Percentiles rank a stretch among this genome's conserved stretches.
These are phyloP conservation scores for Henningerozyma blattae DNA, from an alignment of 805 yeast species.

Conservation along the genomic window DNA sequence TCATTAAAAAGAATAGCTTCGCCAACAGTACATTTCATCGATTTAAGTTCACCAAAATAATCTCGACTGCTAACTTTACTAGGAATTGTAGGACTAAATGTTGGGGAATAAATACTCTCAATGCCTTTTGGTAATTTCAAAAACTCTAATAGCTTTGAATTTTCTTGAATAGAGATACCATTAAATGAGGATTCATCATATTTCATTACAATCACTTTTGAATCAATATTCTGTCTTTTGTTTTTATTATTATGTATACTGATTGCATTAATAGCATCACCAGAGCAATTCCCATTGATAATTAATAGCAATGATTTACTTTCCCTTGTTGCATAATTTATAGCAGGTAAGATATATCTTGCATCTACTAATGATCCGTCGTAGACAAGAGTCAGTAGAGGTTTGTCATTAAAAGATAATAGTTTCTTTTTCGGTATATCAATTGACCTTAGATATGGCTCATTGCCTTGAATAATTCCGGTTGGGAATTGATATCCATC, in stretches of 20 bases:
- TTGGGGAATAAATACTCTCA: conserved; percentile 18
- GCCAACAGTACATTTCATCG: conserved; percentile 22
- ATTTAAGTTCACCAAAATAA: conserved; percentile 19
- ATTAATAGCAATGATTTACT: conserved; percentile 16
- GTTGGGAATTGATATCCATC: conserved; percentile 22
- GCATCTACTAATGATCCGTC: conserved; percentile 21
- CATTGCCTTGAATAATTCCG: conserved; percentile 18
- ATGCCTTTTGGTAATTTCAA: conserved; percentile 18
- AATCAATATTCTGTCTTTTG: conserved; percentile 10
- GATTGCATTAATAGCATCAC: conserved; percentile 21
- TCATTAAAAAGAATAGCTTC: conserved; percentile 21
- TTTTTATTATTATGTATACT: conserved; percentile 23
- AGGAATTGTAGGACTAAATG: conserved; percentile 18
- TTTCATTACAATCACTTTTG: conserved; percentile 12
- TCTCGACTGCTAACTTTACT: conserved; percentile 19
- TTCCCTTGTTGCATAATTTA: conserved; percentile 15
- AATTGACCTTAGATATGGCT: conserved; percentile 19
- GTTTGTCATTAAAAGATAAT: conserved; percentile 11
- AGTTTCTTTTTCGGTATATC: conserved; percentile 16
- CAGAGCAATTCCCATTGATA: conserved; percentile 17
- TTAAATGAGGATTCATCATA: conserved; percentile 12
- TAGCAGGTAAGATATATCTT: conserved; percentile 16
- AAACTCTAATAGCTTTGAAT: conserved; percentile 15
- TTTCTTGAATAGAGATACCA: conserved; percentile 13
- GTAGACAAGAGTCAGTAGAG: conserved; percentile 14